Conservation (phyloP, 2,329 filamentous ascomycete species). For the Cryphonectria nitschkei region DNA sequence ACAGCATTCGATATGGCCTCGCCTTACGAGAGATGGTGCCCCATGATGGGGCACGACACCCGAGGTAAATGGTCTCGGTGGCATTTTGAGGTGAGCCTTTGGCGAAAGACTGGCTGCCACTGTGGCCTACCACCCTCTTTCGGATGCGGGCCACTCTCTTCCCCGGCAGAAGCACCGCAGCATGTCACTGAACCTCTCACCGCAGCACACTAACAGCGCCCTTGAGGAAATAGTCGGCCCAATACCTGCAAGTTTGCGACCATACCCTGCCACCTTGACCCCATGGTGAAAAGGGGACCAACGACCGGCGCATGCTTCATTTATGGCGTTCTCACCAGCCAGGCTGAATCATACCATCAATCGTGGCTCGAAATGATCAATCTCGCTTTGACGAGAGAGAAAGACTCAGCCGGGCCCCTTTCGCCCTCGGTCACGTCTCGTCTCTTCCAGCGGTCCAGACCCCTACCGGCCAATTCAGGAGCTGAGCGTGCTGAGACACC, state of each 20-base stretch:
- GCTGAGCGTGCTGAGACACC: constrained; percentile 17
- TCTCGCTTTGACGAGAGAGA: background rate
- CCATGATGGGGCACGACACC: background rate
- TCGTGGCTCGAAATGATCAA: background rate
- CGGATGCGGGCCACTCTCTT: background rate
- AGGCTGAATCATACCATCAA: background rate
- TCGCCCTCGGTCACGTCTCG: background rate
- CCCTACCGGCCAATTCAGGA: background rate
- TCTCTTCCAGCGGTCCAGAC: background rate
- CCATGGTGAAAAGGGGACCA: background rate
- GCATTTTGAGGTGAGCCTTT: background rate
- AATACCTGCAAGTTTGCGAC: background rate
- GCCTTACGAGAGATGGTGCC: background rate
- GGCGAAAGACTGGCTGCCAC: background rate
- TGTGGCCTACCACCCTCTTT: background rate
- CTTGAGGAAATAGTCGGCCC: background rate
- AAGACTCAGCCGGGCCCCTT: background rate
- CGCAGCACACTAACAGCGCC: background rate
- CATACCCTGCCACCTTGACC: background rate
- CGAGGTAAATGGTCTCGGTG: background rate
- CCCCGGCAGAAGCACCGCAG: background rate
- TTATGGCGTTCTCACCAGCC: background rate
- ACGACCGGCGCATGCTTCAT: background rate
- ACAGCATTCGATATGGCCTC: background rate
- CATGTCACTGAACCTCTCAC: background rate